phyloP scores from a whole-genome alignment of 441 rosid genomes.

The Kokia cookei region DNA sequence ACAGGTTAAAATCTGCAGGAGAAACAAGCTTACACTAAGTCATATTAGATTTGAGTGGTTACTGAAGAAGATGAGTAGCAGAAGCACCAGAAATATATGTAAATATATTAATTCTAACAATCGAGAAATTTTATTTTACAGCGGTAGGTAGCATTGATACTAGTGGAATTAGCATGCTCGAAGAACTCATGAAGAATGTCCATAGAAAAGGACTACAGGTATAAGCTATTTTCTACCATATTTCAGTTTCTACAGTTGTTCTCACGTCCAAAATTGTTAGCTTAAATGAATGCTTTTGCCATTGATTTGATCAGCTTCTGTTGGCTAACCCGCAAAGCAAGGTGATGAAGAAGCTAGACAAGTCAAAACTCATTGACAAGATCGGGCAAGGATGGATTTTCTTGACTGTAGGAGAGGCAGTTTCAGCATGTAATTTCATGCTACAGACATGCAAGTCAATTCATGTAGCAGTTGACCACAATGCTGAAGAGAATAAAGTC shows the following conservation, averaged over 20 bases:
- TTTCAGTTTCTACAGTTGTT: background rate
- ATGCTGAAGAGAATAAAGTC: conserved; percentile 27
- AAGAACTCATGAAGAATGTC: conserved; percentile 35
- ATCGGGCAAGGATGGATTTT: conserved; percentile 43
- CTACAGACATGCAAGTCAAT: conserved; percentile 30
- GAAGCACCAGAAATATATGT: background rate
- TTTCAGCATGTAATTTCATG: conserved; percentile 36
- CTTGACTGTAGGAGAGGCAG: conserved; percentile 41
- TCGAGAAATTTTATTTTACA: conserved; percentile 10
- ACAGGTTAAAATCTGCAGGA: conserved; percentile 27
- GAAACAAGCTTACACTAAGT: conserved; percentile 37
- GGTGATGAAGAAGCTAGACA: conserved; percentile 43
- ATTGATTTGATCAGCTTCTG: conserved; percentile 21
- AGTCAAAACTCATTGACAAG: conserved; percentile 31
- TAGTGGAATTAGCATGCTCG: conserved; percentile 54
- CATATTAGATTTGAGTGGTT: conserved; percentile 44
- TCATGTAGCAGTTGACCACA: background rate
- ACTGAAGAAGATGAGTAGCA: background rate
- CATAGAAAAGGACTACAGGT: conserved; percentile 47
- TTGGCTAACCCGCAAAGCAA: conserved; percentile 40
- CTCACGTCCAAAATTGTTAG: background rate
- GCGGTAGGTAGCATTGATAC: conserved; percentile 55
- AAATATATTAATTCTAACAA: background rate
- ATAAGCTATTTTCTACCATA: background rate
- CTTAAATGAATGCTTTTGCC: background rate